Percentiles rank a stretch among this genome's conserved stretches.
Conservation (phyloP, 495 filamentous ascomycete species). For the Delitschia confertaspora region DNA sequence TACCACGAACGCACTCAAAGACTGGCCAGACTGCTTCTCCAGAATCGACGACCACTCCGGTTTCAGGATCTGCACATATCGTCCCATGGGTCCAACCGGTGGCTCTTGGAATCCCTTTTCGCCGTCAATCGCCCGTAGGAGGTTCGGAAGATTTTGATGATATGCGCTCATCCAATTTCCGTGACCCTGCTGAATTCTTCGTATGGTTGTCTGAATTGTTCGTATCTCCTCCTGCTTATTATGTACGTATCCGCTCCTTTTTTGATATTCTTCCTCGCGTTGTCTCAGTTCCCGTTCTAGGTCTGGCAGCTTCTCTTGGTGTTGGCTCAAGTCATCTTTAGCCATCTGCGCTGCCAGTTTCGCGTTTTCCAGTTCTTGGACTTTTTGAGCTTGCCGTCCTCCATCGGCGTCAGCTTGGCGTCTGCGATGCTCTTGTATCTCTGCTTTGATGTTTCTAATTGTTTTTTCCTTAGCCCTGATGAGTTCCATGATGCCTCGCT, state of each 20-base stretch:
- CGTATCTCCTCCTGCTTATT: constrained; percentile 35
- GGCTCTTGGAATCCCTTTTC: constrained; percentile 57
- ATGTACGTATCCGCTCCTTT: constrained; percentile 28
- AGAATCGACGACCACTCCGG: constrained; percentile 78
- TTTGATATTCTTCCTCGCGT: constrained; percentile 37
- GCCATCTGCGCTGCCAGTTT: constrained; percentile 34
- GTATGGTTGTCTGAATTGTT: constrained; percentile 41
- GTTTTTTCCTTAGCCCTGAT: constrained; percentile 31
- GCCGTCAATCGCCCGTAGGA: constrained; percentile 57
- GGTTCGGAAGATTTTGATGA: constrained; percentile 55
- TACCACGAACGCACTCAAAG: constrained; percentile 69
- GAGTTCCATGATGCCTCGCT: constrained; percentile 40
- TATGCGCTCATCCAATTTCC: constrained; percentile 48
- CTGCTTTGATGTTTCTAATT: constrained; percentile 33
- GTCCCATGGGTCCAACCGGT: constrained; percentile 78
- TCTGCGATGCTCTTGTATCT: constrained; percentile 26
- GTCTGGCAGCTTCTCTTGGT: constrained; percentile 30
- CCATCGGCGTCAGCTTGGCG: constrained; percentile 32
- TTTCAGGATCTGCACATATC: constrained; percentile 62
- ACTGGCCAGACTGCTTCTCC: constrained; percentile 59
- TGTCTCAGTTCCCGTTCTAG: constrained; percentile 34
- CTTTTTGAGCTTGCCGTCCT: constrained; percentile 28
- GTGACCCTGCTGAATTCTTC: constrained; percentile 44
- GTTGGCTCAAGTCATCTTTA: constrained; percentile 34
- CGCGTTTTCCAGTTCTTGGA: constrained; percentile 37